phyloP scores from a whole-genome alignment of 345 rosid species.

The Euphorbia lathyris region DNA sequence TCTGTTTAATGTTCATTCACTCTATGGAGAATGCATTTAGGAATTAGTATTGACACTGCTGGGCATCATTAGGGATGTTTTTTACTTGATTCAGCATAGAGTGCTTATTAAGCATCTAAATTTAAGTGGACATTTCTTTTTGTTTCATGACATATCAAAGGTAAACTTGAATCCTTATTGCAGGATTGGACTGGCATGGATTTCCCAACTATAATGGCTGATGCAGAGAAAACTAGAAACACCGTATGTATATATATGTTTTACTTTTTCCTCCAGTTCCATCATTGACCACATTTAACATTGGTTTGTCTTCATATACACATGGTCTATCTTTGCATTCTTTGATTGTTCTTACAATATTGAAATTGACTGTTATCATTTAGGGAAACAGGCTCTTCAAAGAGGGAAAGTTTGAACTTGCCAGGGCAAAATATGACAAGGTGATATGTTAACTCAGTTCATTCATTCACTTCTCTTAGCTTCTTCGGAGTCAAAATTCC shows the following conservation, averaged over 20 bases:
- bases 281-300: background rate
- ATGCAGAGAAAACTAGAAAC: conserved; percentile 80
- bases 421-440: conserved; percentile 94
- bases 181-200: conserved; percentile 99
- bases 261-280: background rate
- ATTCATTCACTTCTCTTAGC: background rate
- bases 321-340: background rate
- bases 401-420: conserved; percentile 94
- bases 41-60: background rate
- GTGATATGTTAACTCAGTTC: conserved; percentile 32
- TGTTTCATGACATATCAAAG: background rate
- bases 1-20: background rate
- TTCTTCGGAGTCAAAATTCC: background rate
- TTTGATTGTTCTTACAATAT: background rate
- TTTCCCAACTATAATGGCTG: conserved; percentile 86
- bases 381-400: conserved; percentile 94
- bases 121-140: background rate
- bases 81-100: background rate
- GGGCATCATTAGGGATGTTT: background rate
- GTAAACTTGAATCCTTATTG: conserved; percentile 18
- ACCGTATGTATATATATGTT: conserved; percentile 47
- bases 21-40: background rate
- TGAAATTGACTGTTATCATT: background rate
- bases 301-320: background rate
- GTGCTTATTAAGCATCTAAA: background rate